Percentiles rank a stretch among this genome's conserved stretches.
Conservation (phyloP, 1,139 yeast genomes). For the Protomyces inundatus region DNA sequence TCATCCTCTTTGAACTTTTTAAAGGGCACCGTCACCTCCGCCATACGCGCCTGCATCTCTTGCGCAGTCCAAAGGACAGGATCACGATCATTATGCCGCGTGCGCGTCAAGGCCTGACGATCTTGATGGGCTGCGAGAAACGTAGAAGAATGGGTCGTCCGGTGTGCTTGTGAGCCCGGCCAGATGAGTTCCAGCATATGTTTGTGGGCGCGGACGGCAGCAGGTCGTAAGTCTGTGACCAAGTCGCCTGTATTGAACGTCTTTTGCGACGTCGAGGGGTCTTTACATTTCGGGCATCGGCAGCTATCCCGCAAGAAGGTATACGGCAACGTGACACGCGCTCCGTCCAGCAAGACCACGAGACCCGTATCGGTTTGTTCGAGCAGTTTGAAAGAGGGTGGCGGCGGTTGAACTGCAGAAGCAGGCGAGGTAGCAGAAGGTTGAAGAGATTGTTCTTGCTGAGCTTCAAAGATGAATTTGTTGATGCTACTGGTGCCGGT, state of each 20-base stretch:
- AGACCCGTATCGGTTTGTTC: not conserved
- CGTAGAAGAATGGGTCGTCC: slow-evolving; percentile 42
- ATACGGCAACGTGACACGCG: slow-evolving; percentile 8
- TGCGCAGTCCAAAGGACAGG: slow-evolving; percentile 45
- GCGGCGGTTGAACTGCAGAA: not conserved
- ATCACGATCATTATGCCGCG: slow-evolving; percentile 38
- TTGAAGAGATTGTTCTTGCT: not conserved
- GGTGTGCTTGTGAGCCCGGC: slow-evolving; percentile 48
- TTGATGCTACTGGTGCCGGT: not conserved
- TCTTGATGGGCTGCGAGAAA: slow-evolving; percentile 50
- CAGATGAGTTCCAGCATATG: slow-evolving; percentile 49
- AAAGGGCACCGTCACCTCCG: slow-evolving; percentile 41
- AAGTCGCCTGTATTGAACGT: slow-evolving; percentile 59
- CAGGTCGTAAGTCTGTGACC: slow-evolving; percentile 34
- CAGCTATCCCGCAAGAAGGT: slow-evolving; percentile 65
- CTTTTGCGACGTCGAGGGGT: slow-evolving; percentile 57
- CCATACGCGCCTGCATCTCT: slow-evolving; percentile 32
- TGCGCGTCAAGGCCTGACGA: slow-evolving; percentile 33
- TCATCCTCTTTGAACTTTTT: slow-evolving; percentile 46
- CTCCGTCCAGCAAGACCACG: not conserved
- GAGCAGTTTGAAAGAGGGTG: not conserved
- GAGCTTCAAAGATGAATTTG: not conserved
- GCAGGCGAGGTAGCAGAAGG: not conserved
- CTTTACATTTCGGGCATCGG: slow-evolving; percentile 48
- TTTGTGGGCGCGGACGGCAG: slow-evolving; percentile 38